Evolutionary conservation across 345 rosid genomes (phyloP).

Genomic region (Abelmoschus esculentus): DNA sequence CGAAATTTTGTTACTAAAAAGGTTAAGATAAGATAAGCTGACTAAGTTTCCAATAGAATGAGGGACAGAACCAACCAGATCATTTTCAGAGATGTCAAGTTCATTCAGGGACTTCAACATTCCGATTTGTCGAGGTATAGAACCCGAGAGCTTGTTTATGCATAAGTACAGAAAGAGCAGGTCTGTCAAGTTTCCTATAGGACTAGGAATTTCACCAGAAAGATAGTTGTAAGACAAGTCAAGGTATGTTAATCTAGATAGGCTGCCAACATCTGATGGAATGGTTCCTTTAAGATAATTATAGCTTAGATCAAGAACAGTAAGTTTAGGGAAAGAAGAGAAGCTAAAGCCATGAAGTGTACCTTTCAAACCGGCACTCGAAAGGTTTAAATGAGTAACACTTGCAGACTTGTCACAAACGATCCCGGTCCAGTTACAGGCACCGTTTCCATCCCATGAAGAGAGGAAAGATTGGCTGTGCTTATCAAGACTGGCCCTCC

Average conservation of each 20-base stretch:
- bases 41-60: not conserved
- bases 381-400: not conserved
- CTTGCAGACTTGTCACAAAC: not conserved
- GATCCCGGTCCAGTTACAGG: not conserved
- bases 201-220: not conserved
- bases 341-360: not conserved
- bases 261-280: not conserved
- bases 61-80: not conserved
- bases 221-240: not conserved
- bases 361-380: not conserved
- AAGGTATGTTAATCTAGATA: not conserved
- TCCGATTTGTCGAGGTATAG: not conserved
- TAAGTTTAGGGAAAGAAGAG: not conserved
- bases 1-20: not conserved
- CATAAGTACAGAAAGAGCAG: not conserved
- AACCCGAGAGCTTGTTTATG: not conserved
- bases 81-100: not conserved
- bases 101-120: not conserved
- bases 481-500: not conserved
- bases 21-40: not conserved
- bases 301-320: not conserved
- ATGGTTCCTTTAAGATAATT: not conserved
- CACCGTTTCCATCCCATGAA: not conserved
- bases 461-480: not conserved
- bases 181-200: not conserved